Percentiles rank a stretch among this genome's conserved stretches.
These are phyloP conservation scores for Cucurbita ficifolia DNA, from an alignment of 306 rosid species.

Conservation along the genomic window DNA sequence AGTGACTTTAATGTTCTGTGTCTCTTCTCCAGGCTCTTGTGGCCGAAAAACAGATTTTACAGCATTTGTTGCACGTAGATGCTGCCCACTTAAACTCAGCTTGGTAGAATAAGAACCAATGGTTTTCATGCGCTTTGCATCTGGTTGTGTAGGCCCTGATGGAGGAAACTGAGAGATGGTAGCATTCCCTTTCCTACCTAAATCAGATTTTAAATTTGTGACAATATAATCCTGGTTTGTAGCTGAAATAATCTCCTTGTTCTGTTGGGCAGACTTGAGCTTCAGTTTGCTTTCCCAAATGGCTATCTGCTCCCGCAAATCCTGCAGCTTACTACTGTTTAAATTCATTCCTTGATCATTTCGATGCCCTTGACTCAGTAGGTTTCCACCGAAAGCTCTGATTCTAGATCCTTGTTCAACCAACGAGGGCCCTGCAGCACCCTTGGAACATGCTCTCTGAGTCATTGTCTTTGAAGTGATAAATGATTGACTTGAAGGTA, in stretches of 20 bases:
- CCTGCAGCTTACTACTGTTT: conserved; percentile 55
- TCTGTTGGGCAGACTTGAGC: conserved; percentile 58
- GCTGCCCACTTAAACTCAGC: conserved; percentile 24
- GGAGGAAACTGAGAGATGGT: conserved; percentile 21
- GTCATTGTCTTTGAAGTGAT: conserved; percentile 21
- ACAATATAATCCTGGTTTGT: conserved; percentile 30
- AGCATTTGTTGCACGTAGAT: conserved; percentile 17
- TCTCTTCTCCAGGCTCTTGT: conserved; percentile 25
- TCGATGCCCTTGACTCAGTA: conserved; percentile 31
- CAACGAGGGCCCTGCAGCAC: conserved; percentile 25
- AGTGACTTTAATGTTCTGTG: conserved; percentile 21
- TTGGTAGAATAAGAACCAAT: conserved; percentile 24
- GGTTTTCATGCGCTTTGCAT: conserved; percentile 52
- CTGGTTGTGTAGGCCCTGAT: conserved; percentile 42
- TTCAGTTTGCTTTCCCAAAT: conserved; percentile 67
- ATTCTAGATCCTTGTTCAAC: conserved; percentile 36
- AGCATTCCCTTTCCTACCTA: conserved; percentile 21
- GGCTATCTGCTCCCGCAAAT: conserved; percentile 91
- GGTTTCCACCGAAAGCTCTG: conserved; percentile 25
- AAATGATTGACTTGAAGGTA: conserved; percentile 29
- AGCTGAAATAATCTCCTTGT: conserved; percentile 43
- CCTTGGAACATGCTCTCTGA: conserved; percentile 34
- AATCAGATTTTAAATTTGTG: conserved; percentile 23
- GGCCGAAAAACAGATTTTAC: conserved; percentile 25
- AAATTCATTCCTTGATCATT: conserved; percentile 31